Base-by-base conservation (phyloP, 805 yeast species). In the Candida dajiaensis region DNA sequence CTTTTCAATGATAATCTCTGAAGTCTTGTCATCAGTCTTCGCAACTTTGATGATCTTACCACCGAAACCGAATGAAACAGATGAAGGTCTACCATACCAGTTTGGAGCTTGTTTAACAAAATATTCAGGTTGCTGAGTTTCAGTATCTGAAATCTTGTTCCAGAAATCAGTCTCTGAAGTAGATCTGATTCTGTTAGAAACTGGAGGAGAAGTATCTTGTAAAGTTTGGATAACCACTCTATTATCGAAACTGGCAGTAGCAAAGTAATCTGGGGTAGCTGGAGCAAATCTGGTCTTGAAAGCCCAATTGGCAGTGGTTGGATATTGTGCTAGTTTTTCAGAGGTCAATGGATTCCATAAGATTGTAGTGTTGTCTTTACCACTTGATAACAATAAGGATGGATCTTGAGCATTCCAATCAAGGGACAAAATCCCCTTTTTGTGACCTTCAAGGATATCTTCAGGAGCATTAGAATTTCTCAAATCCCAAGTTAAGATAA, bases 381-480 rank as follows among this genome's bases (percentile, higher is more conserved):
- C 97, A 62, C 92, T 78, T n/a, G 97, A 87, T 38, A 94, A 69
- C 56, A 94, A 72, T 53, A 94, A 72, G 42, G 73, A 73, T 42
- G 87, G 78, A 64, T 94, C 99, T 56, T 81, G 83, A 40, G 71
- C 65, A 66, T 97, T 89, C 99, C 99, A 94, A 63, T 94, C 97
- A 46, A 94, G 69, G 9, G 96, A 86, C 44, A 92, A 67, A 18
- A 94, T 82, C 35, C 98, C 99, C 66, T 85, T 85, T 42, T 80
- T 76, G 64, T 92, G 98, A 46, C 97, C 97, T 41, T 66, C 68
- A 58, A 90, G 66, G 31, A 85, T 71, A 48, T 68, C 69, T 61
- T 88, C 89, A 9, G 99, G 99, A n/a, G 85, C 88, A 59, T 85
- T 84, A 25, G 96, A 81, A 63, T 94, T 92, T 66, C 97, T 80